These are phyloP conservation scores for Colletotrichum phormii DNA, from an alignment of 2,329 filamentous ascomycete genomes.

Conservation along the genomic window DNA sequence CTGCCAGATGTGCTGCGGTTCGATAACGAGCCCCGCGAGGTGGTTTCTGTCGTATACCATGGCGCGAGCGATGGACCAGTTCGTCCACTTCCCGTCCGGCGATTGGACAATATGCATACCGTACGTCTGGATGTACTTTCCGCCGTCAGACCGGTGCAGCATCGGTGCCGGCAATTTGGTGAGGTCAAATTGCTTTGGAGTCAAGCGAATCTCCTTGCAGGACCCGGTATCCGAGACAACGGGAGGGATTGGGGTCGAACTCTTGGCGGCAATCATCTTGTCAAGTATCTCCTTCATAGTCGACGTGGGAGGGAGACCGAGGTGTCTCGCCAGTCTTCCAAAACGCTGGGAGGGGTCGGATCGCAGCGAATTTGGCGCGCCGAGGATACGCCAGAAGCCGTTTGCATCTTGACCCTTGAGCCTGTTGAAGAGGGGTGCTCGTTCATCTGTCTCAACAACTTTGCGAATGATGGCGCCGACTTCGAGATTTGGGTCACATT, in stretches of 20 bases:
- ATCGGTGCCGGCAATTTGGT: conserved; percentile 53
- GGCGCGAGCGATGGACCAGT: conserved; percentile 57
- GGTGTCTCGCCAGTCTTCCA: conserved; percentile 54
- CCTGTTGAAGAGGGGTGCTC: conserved; percentile 64
- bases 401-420: conserved; percentile 54
- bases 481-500: conserved; percentile 58
- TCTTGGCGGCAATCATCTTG: conserved; percentile 53
- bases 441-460: conserved; percentile 57
- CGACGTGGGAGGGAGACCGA: conserved; percentile 53
- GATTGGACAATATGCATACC: conserved; percentile 60
- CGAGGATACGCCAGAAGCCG: conserved; percentile 61
- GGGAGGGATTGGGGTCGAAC: conserved; percentile 45
- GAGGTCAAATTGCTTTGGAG: conserved; percentile 55
- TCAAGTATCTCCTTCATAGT: conserved; percentile 52
- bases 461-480: conserved; percentile 58
- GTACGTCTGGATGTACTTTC: conserved; percentile 62
- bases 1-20: conserved; percentile 58
- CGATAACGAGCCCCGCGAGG: conserved; percentile 54
- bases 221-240: conserved; percentile 49
- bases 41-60: conserved; percentile 59
- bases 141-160: conserved; percentile 58
- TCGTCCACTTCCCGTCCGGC: conserved; percentile 59
- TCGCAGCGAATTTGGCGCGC: conserved; percentile 53
- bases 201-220: conserved; percentile 55
- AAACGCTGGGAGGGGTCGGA: conserved; percentile 47